Evolutionary conservation across 2,329 filamentous ascomycete genomes (phyloP).

Genomic region (Nakataea oryzae): DNA sequence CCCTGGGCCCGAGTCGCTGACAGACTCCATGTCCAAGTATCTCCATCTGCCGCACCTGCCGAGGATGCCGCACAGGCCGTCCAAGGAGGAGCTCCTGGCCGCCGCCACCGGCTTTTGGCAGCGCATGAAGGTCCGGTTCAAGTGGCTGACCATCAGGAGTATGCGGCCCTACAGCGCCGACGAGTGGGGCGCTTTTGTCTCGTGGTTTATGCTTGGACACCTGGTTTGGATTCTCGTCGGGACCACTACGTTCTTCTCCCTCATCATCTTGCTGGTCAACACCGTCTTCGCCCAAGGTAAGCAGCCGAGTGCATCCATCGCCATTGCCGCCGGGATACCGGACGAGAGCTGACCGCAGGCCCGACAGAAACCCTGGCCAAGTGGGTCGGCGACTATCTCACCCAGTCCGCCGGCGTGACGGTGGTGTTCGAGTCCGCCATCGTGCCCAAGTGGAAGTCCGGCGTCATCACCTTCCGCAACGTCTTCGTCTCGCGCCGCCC

Average conservation of each 20-base stretch:
- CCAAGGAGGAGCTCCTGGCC: constrained; percentile 84
- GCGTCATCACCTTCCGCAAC: constrained; percentile 92
- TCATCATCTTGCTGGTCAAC: constrained; percentile 85
- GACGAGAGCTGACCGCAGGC: neutral
- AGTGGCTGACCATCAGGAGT: constrained; percentile 94
- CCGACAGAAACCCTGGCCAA: constrained; percentile 72
- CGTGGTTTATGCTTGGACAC: constrained; percentile 90
- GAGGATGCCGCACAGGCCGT: constrained; percentile 77
- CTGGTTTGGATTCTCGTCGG: constrained; percentile 93
- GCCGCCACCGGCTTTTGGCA: constrained; percentile 92
- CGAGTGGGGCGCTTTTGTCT: constrained; percentile 91
- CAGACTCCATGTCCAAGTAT: constrained; percentile 47
- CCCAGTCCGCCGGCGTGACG: constrained; percentile 82
- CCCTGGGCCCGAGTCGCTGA: constrained; percentile 28
- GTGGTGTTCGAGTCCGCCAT: constrained; percentile 97
- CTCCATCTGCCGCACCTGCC: constrained; percentile 44
- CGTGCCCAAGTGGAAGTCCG: constrained; percentile 89
- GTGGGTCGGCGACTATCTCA: constrained; percentile 93
- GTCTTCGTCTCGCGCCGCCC: constrained; percentile 91
- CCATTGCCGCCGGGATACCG: neutral
- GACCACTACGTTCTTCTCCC: constrained; percentile 92
- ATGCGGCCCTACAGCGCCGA: constrained; percentile 90
- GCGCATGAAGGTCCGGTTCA: constrained; percentile 81
- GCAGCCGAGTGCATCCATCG: too few species aligned
- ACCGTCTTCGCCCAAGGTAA: constrained; percentile 89